Percentiles rank a stretch among this genome's conserved stretches.
phyloP scores from a whole-genome alignment of 1,139 yeast genomes.

The Yamadazyma oceani region DNA sequence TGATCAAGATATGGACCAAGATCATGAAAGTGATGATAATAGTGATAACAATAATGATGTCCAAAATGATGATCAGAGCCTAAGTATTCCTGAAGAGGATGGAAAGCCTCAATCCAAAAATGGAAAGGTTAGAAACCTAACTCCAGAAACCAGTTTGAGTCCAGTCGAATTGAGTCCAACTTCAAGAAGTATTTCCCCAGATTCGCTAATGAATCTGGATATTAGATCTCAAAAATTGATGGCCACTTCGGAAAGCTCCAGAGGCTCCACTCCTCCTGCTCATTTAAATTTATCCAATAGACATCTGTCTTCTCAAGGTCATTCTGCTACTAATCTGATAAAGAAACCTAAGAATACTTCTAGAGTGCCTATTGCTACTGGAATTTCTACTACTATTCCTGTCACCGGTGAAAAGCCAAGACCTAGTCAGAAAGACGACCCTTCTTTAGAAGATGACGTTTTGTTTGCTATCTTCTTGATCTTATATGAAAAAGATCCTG shows the following conservation, averaged over 20 bases:
- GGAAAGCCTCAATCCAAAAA: slow-evolving; percentile 4
- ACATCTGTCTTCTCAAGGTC: neutral
- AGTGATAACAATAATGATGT: slow-evolving; percentile 8
- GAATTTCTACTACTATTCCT: slow-evolving; percentile 75
- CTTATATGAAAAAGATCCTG: slow-evolving; percentile 63
- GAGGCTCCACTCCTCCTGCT: slow-evolving; percentile 32
- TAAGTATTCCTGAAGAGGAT: no score
- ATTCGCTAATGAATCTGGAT: slow-evolving; percentile 38
- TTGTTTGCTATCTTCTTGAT: slow-evolving; percentile 71
- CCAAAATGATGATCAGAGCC: slow-evolving; percentile 8
- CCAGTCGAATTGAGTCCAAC: slow-evolving; percentile 35
- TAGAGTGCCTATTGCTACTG: slow-evolving; percentile 60
- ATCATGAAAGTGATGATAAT: slow-evolving; percentile 7
- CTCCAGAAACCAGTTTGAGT: slow-evolving; percentile 24
- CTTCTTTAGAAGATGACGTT: slow-evolving; percentile 72
- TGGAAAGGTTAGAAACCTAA: slow-evolving; percentile 19
- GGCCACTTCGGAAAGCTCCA: slow-evolving; percentile 23
- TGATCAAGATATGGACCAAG: slow-evolving; percentile 9
- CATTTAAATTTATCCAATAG: neutral
- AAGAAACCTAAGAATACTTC: slow-evolving; percentile 40
- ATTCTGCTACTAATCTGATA: slow-evolving; percentile 2
- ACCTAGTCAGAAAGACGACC: slow-evolving; percentile 61
- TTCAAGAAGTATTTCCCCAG: slow-evolving; percentile 46
- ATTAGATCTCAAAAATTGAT: slow-evolving; percentile 17
- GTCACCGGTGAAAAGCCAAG: slow-evolving; percentile 78